Evolutionary conservation across 495 filamentous ascomycete genomes (phyloP).

Genomic region (Geoglossum glabrum): DNA sequence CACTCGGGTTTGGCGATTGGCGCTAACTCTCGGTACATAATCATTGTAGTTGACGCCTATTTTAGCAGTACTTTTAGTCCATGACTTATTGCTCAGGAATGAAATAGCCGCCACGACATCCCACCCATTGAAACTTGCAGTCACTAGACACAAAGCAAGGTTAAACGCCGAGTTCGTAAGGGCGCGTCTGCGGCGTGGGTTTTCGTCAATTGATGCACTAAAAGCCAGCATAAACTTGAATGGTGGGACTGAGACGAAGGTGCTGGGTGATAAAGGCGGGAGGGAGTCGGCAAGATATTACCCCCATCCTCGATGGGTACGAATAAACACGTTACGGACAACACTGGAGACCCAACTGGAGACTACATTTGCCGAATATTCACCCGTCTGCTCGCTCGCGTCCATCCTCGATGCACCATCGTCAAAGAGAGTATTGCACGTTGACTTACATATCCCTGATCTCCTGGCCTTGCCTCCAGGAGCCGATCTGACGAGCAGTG

Average conservation of each 20-base stretch:
- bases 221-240: constrained; percentile 29
- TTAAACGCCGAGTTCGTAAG: constrained; percentile 65
- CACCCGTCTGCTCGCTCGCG: constrained; percentile 26
- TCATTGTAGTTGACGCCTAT: constrained; percentile 52
- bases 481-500: constrained; percentile 41
- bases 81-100: constrained; percentile 64
- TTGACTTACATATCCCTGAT: constrained; percentile 65
- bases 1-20: not conserved
- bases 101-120: constrained; percentile 58
- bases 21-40: constrained; percentile 1
- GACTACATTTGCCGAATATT: constrained; percentile 43
- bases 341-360: constrained; percentile 45
- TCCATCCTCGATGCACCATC: constrained; percentile 17
- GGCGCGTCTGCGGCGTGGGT: constrained; percentile 49
- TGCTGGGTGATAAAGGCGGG: constrained; percentile 9
- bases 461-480: constrained; percentile 56
- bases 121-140: constrained; percentile 53
- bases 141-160: constrained; percentile 65
- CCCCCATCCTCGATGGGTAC: constrained; percentile 63
- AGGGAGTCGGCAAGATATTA: not conserved
- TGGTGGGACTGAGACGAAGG: constrained; percentile 10
- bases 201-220: constrained; percentile 40
- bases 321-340: constrained; percentile 62
- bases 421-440: constrained; percentile 18
- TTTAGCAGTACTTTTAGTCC: constrained; percentile 60